Evolutionary conservation across 2,329 filamentous ascomycete genomes (phyloP), one percentile per base, ranked within the genome.

Genomic region (Penicillium sp.): DNA sequence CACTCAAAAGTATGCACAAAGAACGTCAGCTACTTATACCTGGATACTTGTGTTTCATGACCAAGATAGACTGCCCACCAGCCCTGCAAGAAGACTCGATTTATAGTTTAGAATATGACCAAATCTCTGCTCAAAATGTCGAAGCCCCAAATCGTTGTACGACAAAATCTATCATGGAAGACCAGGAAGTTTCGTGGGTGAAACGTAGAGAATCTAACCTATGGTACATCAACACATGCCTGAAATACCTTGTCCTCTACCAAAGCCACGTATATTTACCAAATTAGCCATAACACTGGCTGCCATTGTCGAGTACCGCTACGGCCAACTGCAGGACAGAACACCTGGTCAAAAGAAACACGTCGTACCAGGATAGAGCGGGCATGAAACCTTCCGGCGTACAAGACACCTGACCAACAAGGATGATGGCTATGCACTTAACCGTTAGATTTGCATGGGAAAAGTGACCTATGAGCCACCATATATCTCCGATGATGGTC

Each of bases 331-430:
- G 37, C 52, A 55, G 52, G 8, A 42, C n/a, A n/a, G 7, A 14
- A 16, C 48, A 55, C 27, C 46, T 55, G 46, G 46, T 21, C 13
- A 22, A 22, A 39, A 21, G 26, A 55, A 55, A 49, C 33, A 44
- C 22, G 52, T 54, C 26, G 44, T 35, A 54, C 52, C 26, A 29
- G 6, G 16, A 26, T 52, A n/a, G 21, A 37, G 27, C 29, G 24
- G 3, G 33, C 22, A 51, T 44, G 24, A 44, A 52, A 52, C 49
- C 26, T 52, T 2, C 37, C 29, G 42, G 42, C 14, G 43, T 53
- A 39, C 43, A 47, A 27, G 43, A 21, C 31, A 53, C 51, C 29
- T 39, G 51, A 47, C 24, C 8, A 24, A 47, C 51, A 45, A 14
- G 51, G 51, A 37, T 35, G 21, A n/a, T 44, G 11, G 19, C 1